A percentile compares a stretch with the other conserved stretches of the same genome.
These are phyloP conservation scores for Xylaria sp. DNA, from an alignment of 2,329 filamentous ascomycete genomes.

Conservation along the genomic window DNA sequence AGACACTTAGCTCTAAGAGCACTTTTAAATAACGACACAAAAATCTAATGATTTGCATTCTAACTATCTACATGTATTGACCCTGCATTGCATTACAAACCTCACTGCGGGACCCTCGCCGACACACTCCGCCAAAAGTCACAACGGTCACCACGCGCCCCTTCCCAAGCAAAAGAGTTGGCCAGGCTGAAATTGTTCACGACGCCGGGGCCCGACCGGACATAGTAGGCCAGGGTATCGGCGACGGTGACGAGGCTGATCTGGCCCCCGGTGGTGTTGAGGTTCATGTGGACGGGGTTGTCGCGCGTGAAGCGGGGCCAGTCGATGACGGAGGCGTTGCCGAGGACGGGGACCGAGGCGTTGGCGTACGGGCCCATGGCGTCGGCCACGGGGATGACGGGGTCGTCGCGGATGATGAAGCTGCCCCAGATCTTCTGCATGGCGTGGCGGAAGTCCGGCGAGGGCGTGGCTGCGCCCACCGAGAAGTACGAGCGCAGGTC, in stretches of 20 bases:
- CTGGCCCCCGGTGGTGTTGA: constrained; percentile 56
- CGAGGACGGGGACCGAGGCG: constrained; percentile 45
- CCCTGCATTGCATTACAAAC: neutral
- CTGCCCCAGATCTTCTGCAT: constrained; percentile 56
- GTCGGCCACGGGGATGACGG: constrained; percentile 50
- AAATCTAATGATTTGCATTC: neutral
- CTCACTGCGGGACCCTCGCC: constrained; percentile 41
- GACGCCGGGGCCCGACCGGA: constrained; percentile 41
- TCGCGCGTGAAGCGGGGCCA: constrained; percentile 50
- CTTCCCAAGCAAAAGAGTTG: constrained; percentile 43
- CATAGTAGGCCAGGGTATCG: constrained; percentile 41
- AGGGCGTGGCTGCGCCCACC: constrained; percentile 43
- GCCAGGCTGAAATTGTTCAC: constrained; percentile 44
- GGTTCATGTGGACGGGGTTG: constrained; percentile 53
- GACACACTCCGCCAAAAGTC: constrained; percentile 45
- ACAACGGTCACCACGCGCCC: constrained; percentile 43
- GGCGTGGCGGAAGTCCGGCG: constrained; percentile 50
- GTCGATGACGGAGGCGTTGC: constrained; percentile 37
- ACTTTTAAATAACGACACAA: neutral
- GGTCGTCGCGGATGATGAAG: constrained; percentile 55
- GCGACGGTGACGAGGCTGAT: constrained; percentile 39
- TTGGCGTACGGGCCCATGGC: constrained; percentile 48
- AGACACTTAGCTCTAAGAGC: neutral
- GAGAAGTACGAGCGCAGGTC: constrained; percentile 51
- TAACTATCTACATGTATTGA: constrained; percentile 1